Evolutionary conservation across 805 yeast genomes (phyloP), one percentile per base, ranked within the genome.

Genomic region (Metschnikowia peoriensis): DNA sequence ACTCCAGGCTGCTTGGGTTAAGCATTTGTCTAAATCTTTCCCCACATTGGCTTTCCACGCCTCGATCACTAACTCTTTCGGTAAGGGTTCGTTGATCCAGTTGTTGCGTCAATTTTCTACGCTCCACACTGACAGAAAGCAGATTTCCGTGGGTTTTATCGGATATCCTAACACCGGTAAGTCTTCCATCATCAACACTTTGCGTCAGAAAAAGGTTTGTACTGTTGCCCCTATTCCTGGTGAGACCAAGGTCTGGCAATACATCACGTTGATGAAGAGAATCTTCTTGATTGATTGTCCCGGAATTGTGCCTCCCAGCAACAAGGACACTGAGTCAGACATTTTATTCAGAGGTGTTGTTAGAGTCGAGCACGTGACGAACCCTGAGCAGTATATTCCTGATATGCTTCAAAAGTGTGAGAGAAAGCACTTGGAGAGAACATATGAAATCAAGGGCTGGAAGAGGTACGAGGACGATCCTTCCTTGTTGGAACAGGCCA

Each of bases 101-200:
- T 78, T 93, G 54, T 75, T 93, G 61, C 85, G 99, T 70, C 99
- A 93, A 74, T 94, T 92, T 64, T 88, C 97, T 4, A 80, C 89
- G 37, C 76, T 93, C 58, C 98, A 93, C 68, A 79, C 87, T 50
- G 99, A 93, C 68, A 85, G 97, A 72, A 88, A 91, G 68, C 99
- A 93, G 71, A 91, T 93, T 50, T 91, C 97, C 17, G 97, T 93
- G 53, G 99, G 99, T 2, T 89, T 93, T 64, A 92, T 93, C 66
- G 99, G 99, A 14, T 93, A 94, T 68, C 99, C 99, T 60, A 93
- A 93, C 67, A 88, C 97, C n/a, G 99, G 99, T 60, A 93, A 93
- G 68, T 93, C 98, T 1, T 89, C 97, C 41, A 90, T 93, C 60
- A 93, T 93, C 65, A 93, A 93, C 74, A 92, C 98, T 1, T 76